These are phyloP conservation scores for Nitzschia palea DNA, from an alignment of 108 stramenopile species.

Conservation along the genomic window DNA sequence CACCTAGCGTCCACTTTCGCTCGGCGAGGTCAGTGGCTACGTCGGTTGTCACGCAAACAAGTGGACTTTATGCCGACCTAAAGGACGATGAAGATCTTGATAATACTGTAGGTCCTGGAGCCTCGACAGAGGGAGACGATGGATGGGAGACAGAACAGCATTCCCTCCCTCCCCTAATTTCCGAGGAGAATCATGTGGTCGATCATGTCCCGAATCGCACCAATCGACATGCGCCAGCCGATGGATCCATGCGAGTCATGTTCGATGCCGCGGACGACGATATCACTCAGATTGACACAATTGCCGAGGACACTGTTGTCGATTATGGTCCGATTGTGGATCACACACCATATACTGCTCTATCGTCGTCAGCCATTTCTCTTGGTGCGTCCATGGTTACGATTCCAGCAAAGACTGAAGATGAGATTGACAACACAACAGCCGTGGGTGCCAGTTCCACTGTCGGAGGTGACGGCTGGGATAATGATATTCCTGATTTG, in stretches of 20 bases:
- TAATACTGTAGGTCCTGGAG: slow-evolving; percentile 15
- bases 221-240: background rate
- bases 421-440: slow-evolving; percentile 21
- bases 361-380: slow-evolving; percentile 13
- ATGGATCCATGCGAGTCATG: slow-evolving; percentile 33
- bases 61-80: slow-evolving; percentile 12
- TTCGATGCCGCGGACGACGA: slow-evolving; percentile 12
- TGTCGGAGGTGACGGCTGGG: slow-evolving; percentile 21
- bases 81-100: slow-evolving; percentile 29
- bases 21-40: slow-evolving; percentile 16
- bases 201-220: slow-evolving; percentile 22
- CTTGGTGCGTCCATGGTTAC: slow-evolving; percentile 31
- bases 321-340: slow-evolving; percentile 42
- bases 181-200: slow-evolving; percentile 26
- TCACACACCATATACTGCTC: slow-evolving; percentile 34
- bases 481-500: slow-evolving; percentile 19
- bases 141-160: slow-evolving; percentile 7
- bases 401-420: slow-evolving; percentile 4
- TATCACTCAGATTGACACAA: slow-evolving; percentile 23
- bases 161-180: background rate
- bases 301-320: slow-evolving; percentile 19
- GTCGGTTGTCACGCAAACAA: slow-evolving; percentile 20
- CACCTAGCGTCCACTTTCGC: slow-evolving; percentile 5
- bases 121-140: background rate
- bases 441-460: slow-evolving; percentile 1